phyloP scores from a whole-genome alignment of 2,329 filamentous ascomycete genomes.

The Pochonia chlamydosporia region DNA sequence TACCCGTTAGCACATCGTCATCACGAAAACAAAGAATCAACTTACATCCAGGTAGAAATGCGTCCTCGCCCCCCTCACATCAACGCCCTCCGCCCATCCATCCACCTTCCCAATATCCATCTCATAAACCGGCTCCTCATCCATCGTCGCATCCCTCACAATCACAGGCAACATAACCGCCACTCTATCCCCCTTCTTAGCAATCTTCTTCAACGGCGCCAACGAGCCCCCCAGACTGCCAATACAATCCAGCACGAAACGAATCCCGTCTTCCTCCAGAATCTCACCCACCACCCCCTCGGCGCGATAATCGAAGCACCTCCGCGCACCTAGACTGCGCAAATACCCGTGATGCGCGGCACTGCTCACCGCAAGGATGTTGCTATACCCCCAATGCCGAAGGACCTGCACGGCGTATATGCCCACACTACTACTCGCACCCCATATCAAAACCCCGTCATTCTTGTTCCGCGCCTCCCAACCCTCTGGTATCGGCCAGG shows the following conservation, averaged over 20 bases:
- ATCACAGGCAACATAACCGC: constrained; percentile 57
- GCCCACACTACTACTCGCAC: constrained; percentile 46
- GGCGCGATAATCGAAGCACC: constrained; percentile 40
- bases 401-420: constrained; percentile 45
- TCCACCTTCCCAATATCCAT: no score
- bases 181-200: constrained; percentile 41
- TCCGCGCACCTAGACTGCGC: constrained; percentile 35
- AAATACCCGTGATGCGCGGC: constrained; percentile 38
- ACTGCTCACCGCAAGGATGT: constrained; percentile 43
- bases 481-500: constrained; percentile 47
- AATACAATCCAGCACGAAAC: constrained; percentile 51
- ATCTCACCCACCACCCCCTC: constrained; percentile 28
- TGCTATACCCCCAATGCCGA: constrained; percentile 44
- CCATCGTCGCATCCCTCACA: no score
- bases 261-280: constrained; percentile 29
- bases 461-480: constrained; percentile 31
- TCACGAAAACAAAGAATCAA: no score
- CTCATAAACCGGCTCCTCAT: no score
- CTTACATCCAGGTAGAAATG: no score
- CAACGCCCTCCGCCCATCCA: no score
- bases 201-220: constrained; percentile 43
- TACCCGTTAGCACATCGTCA: no score
- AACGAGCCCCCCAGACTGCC: constrained; percentile 42
- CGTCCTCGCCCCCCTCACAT: no score
- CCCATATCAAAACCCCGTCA: constrained; percentile 43